Conservation (phyloP, 148 eudicot species). For the Persicaria tinctoria region DNA sequence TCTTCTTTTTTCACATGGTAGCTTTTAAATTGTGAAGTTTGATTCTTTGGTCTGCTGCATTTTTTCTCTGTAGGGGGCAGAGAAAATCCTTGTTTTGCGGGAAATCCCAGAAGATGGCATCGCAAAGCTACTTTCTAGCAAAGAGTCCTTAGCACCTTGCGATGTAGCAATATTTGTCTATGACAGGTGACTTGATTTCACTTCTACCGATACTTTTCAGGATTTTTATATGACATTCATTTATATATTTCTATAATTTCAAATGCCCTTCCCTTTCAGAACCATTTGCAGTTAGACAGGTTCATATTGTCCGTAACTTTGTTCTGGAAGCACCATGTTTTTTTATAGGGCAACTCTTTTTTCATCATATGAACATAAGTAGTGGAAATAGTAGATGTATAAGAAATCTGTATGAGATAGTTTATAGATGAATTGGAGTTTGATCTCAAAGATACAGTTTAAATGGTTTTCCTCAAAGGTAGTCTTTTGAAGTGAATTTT, state of each 20-base stretch:
- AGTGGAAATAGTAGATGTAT: background rate
- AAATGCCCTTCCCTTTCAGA: background rate
- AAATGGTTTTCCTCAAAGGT: background rate
- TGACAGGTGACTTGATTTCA: slow-evolving; percentile 50
- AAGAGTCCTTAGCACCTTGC: slow-evolving; percentile 74
- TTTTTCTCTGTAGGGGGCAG: slow-evolving; percentile 47
- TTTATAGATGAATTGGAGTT: background rate
- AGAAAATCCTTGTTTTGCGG: slow-evolving; percentile 67
- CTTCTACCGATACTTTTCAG: background rate
- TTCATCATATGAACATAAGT: background rate
- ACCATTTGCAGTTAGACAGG: background rate
- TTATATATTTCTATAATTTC: background rate
- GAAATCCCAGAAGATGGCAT: slow-evolving; percentile 81
- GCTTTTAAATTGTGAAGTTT: background rate
- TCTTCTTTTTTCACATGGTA: background rate
- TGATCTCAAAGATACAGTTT: background rate
- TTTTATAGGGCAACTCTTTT: background rate
- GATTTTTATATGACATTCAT: background rate
- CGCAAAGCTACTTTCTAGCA: slow-evolving; percentile 41
- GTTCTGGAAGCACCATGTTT: background rate
- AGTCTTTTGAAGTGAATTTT: background rate
- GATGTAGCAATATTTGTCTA: slow-evolving; percentile 85
- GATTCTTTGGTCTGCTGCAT: background rate
- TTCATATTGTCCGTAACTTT: background rate
- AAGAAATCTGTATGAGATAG: background rate